Evolutionary conservation across 1,284 basidiomycete genomes (phyloP), one percentile per base, ranked within the genome.

Genomic region (Malassezia globosa): DNA sequence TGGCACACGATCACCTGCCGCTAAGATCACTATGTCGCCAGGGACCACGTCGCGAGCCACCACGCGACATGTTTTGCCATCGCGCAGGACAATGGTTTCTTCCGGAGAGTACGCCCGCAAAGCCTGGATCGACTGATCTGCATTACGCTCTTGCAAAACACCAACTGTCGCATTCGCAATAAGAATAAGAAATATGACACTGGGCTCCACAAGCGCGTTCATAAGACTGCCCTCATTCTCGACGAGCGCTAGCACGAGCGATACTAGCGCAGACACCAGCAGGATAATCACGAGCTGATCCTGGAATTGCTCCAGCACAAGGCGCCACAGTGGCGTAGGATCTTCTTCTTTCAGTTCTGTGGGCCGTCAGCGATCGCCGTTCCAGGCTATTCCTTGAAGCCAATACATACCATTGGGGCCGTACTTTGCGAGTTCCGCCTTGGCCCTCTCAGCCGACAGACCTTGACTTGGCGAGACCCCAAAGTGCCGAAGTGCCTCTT

Each of bases 221-320:
- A 53, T 58, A n/a, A 71, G 56, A 18, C 59, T 59, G 2, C 61
- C 61, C 31, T 69, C 56, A 37, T 65, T 61, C 22, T 66, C 62
- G 8, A 66, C 45, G 8, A 71, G 50, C 7, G 68, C 68, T 11
- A 71, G 59, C 5, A 68, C 55, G 11, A 71, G 66, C 21, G 66
- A 69, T 36, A 71, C 61, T 49, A 69, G 51, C 18, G 68, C 68
- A 5, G 66, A 69, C 3, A 47, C 63, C 37, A 71, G 62, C 10
- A 71, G 57, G 45, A 71, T 69, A 37, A 69, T 55, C 22, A 71
- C 68, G 37, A 71, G 60, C 53, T 69, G 65, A 51, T 71, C 68
- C 47, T 71, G 84, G 78, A 97, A 97, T 75, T 97, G 92, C 61
- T 92, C 89, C 18, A 97, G 78, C 54, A 97, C 85, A 54, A 96